Evolutionary conservation across 139 green algal genomes (phyloP).

Genomic region (Diplosphaera chodatii): DNA sequence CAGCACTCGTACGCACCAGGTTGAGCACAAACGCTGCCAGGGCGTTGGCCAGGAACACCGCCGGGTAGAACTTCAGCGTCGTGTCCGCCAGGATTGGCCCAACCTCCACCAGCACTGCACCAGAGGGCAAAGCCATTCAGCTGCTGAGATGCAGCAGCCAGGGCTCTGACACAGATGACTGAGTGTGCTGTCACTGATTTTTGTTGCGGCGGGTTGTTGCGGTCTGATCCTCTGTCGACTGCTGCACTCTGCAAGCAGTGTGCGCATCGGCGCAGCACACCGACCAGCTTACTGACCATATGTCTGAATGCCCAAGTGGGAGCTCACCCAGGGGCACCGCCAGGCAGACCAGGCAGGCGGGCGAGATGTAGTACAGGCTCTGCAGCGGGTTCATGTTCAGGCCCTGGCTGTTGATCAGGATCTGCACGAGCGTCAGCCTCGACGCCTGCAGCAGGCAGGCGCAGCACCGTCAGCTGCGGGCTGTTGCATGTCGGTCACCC

Average conservation of each 20-base stretch:
- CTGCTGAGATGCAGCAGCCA: too few species aligned
- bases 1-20: slow-evolving; percentile 32
- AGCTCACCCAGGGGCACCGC: slow-evolving; percentile 53
- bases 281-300: too few species aligned
- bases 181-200: too few species aligned
- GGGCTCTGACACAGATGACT: too few species aligned
- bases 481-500: too few species aligned
- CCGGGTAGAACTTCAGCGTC: slow-evolving; percentile 52
- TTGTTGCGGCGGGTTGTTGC: too few species aligned
- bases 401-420: slow-evolving; percentile 84
- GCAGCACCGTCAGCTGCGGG: too few species aligned
- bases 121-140: not conserved
- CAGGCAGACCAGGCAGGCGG: slow-evolving; percentile 70
- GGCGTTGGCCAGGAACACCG: slow-evolving; percentile 83
- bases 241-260: too few species aligned
- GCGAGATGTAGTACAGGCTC: slow-evolving; percentile 86
- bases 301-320: too few species aligned
- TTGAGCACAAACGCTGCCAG: slow-evolving; percentile 76
- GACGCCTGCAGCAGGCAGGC: slow-evolving; percentile 45
- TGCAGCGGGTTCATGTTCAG: slow-evolving; percentile 83
- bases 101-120: slow-evolving; percentile 44
- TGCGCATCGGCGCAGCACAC: too few species aligned
- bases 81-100: slow-evolving; percentile 20
- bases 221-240: too few species aligned
- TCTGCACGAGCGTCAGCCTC: slow-evolving; percentile 77